Evolutionary conservation across 2,329 filamentous ascomycete genomes (phyloP).

Genomic region (Ophiocordyceps australis): DNA sequence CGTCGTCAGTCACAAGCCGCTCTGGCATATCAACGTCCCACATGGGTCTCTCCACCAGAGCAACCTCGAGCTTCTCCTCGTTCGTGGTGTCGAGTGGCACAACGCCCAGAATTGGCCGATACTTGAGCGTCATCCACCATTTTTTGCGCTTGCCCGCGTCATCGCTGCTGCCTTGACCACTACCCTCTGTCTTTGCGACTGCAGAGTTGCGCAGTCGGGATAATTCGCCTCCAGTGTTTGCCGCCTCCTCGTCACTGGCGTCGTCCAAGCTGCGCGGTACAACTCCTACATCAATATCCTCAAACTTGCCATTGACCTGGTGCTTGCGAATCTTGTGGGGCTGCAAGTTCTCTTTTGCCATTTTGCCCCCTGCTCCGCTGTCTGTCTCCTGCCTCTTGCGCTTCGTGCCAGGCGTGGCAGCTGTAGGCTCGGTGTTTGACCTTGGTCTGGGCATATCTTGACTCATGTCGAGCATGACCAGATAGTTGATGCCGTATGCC

Average conservation of each 20-base stretch:
- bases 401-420: constrained; percentile 23
- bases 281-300: constrained; percentile 19
- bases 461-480: constrained; percentile 82
- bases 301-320: constrained; percentile 19
- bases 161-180: constrained; percentile 6
- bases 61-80: constrained; percentile 63
- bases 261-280: constrained; percentile 14
- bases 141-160: constrained; percentile 13
- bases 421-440: too few species aligned
- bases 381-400: constrained; percentile 31
- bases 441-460: constrained; percentile 40
- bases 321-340: constrained; percentile 24
- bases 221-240: constrained; percentile 14
- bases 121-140: constrained; percentile 80
- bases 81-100: constrained; percentile 28
- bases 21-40: constrained; percentile 68
- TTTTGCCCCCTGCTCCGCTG: constrained; percentile 33
- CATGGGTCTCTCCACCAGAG: constrained; percentile 69
- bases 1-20: constrained; percentile 43
- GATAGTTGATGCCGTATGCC: constrained; percentile 72
- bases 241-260: constrained; percentile 19
- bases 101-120: constrained; percentile 75
- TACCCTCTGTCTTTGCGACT: too few species aligned
- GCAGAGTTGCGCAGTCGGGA: constrained; percentile 15
- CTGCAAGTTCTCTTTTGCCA: constrained; percentile 24